phyloP scores from a whole-genome alignment of 352 stramenopile genomes.

The Phytopythium litorale region DNA sequence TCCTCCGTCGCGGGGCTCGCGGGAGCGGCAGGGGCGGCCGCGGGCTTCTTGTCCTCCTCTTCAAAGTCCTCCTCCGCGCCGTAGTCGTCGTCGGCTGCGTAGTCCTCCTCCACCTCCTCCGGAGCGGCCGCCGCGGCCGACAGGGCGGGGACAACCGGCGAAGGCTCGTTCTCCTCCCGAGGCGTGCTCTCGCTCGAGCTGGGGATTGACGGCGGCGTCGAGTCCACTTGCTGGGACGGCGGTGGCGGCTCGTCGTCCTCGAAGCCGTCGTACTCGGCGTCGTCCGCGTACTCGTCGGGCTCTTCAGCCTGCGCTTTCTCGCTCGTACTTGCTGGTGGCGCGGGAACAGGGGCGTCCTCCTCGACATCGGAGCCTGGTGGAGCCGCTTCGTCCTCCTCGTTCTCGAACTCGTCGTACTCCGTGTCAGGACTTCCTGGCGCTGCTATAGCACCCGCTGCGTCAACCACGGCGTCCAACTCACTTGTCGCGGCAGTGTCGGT shows the following conservation, averaged over 20 bases:
- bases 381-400: conserved; percentile 16
- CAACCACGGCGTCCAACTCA: neutral
- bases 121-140: neutral
- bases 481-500: too few species aligned
- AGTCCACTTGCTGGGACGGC: neutral
- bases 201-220: conserved; percentile 1
- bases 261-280: conserved; percentile 40
- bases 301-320: conserved; percentile 10
- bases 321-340: neutral
- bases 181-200: conserved; percentile 6
- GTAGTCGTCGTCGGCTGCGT: conserved; percentile 19
- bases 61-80: conserved; percentile 25
- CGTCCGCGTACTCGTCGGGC: conserved; percentile 32
- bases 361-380: neutral
- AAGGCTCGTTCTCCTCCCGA: neutral
- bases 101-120: conserved; percentile 24
- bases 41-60: conserved; percentile 11
- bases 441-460: neutral
- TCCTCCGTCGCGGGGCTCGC: conserved; percentile 7
- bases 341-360: neutral
- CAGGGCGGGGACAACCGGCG: neutral
- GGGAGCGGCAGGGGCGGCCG: neutral
- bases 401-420: conserved; percentile 52
- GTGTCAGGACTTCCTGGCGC: neutral
- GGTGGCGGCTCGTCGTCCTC: conserved; percentile 27